Evolutionary conservation across 345 rosid species (phyloP).

Genomic region (Acer campestre): DNA sequence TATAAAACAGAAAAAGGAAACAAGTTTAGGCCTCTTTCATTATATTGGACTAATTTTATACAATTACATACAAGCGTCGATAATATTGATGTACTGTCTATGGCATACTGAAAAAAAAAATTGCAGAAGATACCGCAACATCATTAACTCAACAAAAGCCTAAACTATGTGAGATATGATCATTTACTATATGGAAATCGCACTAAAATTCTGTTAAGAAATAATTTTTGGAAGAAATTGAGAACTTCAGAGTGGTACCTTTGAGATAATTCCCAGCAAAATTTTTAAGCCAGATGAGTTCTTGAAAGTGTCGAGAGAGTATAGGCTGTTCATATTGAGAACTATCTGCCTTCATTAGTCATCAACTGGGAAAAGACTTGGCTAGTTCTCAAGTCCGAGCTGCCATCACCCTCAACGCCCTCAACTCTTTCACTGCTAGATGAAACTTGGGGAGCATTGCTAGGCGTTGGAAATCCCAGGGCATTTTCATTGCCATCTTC

Average conservation of each 20-base stretch:
- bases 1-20: neutral
- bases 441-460: constrained; percentile 26
- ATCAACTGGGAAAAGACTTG: constrained; percentile 89
- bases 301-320: constrained; percentile 1
- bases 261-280: neutral
- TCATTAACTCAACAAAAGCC: neutral
- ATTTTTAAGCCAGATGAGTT: neutral
- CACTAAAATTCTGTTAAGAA: neutral
- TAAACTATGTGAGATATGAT: neutral
- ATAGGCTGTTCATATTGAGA: neutral
- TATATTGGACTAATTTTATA: neutral
- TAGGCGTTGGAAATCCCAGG: constrained; percentile 20
- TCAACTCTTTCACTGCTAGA: constrained; percentile 28
- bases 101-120: neutral
- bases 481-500: constrained; percentile 26
- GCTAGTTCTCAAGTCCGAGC: constrained; percentile 61
- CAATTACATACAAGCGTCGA: neutral
- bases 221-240: neutral
- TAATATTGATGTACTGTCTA: constrained; percentile 3
- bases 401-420: constrained; percentile 39
- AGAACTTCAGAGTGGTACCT: constrained; percentile 3
- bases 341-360: constrained; percentile 78
- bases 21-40: neutral
- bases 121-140: neutral
- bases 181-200: neutral